Conservation (phyloP, 2,329 filamentous ascomycete genomes). For the Hypomyces rosellus region DNA sequence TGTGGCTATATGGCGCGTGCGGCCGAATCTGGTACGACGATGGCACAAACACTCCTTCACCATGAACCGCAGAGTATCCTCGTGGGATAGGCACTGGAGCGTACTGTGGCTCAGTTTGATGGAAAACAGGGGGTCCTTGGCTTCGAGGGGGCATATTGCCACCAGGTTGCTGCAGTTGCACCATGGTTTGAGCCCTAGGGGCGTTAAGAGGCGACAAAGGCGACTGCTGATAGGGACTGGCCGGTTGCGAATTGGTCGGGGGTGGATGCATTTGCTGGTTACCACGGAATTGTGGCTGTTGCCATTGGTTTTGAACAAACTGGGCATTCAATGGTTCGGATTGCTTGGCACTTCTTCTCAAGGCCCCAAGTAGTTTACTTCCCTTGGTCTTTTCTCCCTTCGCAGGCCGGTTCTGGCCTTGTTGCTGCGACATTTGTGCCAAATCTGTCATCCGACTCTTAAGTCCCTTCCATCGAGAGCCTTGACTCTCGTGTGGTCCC, state of each 20-base stretch:
- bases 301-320: background rate
- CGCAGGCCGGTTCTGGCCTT: conserved; percentile 6
- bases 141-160: too few relatives aligned
- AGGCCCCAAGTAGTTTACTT: conserved; percentile 25
- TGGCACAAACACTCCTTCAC: conserved; percentile 26
- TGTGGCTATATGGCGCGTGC: background rate
- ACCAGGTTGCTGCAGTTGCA: background rate
- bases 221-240: background rate
- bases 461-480: conserved; percentile 27
- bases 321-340: background rate
- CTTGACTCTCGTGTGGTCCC: conserved; percentile 2
- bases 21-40: conserved; percentile 22
- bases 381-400: conserved; percentile 8
- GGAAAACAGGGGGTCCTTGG: background rate
- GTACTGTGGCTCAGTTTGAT: conserved; percentile 27
- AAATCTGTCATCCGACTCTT: conserved; percentile 26
- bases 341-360: conserved; percentile 26
- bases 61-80: conserved; percentile 31
- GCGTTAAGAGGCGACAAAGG: background rate
- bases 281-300: too few relatives aligned
- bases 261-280: background rate
- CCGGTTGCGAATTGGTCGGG: background rate
- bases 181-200: background rate
- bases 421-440: conserved; percentile 7
- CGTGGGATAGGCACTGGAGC: conserved; percentile 32